phyloP scores from a whole-genome alignment of 805 yeast species.

The Candida ascalaphidarum region DNA sequence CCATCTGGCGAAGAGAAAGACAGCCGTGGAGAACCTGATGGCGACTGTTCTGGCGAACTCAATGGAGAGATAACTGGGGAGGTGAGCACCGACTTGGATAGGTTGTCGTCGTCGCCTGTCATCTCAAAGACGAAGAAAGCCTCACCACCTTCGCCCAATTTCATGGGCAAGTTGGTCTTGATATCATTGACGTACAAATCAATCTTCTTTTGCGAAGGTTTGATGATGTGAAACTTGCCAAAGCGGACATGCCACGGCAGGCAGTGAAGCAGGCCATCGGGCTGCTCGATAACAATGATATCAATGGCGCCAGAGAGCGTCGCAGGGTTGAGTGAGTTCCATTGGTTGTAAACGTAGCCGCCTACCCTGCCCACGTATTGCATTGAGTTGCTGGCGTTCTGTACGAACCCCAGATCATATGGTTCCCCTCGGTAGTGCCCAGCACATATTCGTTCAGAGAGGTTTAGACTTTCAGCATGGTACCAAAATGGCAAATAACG shows the following conservation, averaged over 20 bases:
- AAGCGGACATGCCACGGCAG: slow-evolving; percentile 96
- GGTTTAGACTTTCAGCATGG: too few relatives aligned
- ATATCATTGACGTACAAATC: slow-evolving; percentile 80
- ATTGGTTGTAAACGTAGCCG: slow-evolving; percentile 90
- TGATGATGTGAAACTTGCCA: slow-evolving; percentile 85
- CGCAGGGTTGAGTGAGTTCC: slow-evolving; percentile 96
- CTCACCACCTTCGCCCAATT: slow-evolving; percentile 95
- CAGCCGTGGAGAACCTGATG: slow-evolving; percentile 10
- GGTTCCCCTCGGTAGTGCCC: too few relatives aligned
- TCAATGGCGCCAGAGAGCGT: slow-evolving; percentile 96
- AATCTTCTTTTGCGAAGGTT: slow-evolving; percentile 94
- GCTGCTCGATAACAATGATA: slow-evolving; percentile 88
- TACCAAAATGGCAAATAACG: too few relatives aligned
- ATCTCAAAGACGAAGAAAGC: slow-evolving; percentile 96
- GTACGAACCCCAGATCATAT: too few relatives aligned
- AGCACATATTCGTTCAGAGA: too few relatives aligned
- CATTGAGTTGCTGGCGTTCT: too few relatives aligned
- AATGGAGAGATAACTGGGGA: slow-evolving; percentile 75
- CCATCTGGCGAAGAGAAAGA: background rate
- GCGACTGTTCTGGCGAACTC: slow-evolving; percentile 48
- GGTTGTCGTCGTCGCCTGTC: slow-evolving; percentile 37
- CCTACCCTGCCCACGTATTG: slow-evolving; percentile 96
- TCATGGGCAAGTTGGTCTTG: slow-evolving; percentile 84
- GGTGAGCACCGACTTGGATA: slow-evolving; percentile 73
- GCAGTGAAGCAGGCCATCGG: slow-evolving; percentile 71